A percentile compares a stretch with the other conserved stretches of the same genome.
Conservation (phyloP, 176 grass and related monocot species). For the Ananas comosus region DNA sequence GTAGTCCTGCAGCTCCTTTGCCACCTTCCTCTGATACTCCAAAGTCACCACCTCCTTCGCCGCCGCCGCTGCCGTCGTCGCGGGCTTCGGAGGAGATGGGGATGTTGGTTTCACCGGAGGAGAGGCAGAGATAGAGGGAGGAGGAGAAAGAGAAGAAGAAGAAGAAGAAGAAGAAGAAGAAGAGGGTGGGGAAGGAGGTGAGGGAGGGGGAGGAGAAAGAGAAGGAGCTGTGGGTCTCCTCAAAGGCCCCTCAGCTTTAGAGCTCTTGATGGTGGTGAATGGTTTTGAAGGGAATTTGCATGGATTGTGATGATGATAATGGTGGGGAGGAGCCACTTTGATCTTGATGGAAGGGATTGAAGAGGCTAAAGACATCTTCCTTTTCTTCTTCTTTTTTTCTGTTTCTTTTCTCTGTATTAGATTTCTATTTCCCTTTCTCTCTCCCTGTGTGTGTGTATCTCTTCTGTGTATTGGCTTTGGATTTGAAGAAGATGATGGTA, state of each 20-base stretch:
- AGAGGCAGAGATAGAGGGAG: constrained; percentile 29
- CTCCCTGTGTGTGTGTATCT: not conserved
- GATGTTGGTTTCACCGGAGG: constrained; percentile 20
- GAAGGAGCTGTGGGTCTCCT: constrained; percentile 74
- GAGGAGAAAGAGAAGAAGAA: constrained; percentile 43
- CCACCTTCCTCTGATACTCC: constrained; percentile 97
- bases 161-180: constrained; percentile 36
- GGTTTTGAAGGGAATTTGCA: constrained; percentile 16
- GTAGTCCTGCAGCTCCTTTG: constrained; percentile 95
- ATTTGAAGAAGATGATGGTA: not conserved
- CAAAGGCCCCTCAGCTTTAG: constrained; percentile 77
- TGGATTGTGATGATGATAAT: constrained; percentile 14
- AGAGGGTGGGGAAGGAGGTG: constrained; percentile 25
- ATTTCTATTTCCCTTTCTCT: not conserved
- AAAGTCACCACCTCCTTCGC: constrained; percentile 48
- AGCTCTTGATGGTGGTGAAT: constrained; percentile 52
- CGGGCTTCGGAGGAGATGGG: constrained; percentile 22
- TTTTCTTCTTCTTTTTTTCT: constrained; percentile 1
- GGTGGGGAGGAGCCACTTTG: constrained; percentile 35
- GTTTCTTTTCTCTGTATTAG: constrained; percentile 3
- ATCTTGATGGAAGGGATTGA: constrained; percentile 87
- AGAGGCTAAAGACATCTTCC: constrained; percentile 68
- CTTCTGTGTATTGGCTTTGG: not conserved
- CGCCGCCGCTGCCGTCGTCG: constrained; percentile 13
- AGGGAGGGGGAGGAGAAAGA: constrained; percentile 40